Conservation (phyloP, 306 rosid genomes). For the Quercus rubra region DNA sequence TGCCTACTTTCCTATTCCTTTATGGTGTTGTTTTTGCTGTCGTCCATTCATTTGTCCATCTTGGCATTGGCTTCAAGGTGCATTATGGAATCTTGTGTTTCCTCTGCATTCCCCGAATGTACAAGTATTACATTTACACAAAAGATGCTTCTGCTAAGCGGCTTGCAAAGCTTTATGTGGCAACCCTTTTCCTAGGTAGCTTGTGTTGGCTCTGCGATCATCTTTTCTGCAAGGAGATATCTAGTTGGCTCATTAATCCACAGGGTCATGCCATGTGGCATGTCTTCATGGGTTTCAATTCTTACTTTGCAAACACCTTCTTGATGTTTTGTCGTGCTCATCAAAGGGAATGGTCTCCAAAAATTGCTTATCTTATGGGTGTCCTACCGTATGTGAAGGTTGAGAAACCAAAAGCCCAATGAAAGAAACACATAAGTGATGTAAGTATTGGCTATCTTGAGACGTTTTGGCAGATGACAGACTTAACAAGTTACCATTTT, state of each 20-base stretch:
- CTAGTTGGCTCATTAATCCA: constrained; percentile 58
- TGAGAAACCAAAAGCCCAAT: constrained; percentile 64
- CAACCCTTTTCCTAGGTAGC: constrained; percentile 56
- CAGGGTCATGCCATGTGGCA: constrained; percentile 95
- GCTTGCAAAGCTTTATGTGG: constrained; percentile 56
- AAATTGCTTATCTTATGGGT: constrained; percentile 53
- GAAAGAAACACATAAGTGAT: constrained; percentile 31
- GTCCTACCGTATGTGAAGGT: constrained; percentile 74
- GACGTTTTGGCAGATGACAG: constrained; percentile 26
- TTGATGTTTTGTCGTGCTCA: constrained; percentile 92
- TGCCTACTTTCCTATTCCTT: constrained; percentile 81
- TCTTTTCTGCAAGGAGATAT: constrained; percentile 61
- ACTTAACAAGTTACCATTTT: constrained; percentile 13
- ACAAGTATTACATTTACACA: constrained; percentile 78
- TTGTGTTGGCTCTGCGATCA: constrained; percentile 63
- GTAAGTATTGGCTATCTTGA: constrained; percentile 23
- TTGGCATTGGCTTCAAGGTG: constrained; percentile 67
- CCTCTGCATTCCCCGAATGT: constrained; percentile 85
- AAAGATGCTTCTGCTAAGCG: constrained; percentile 52
- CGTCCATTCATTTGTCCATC: constrained; percentile 52
- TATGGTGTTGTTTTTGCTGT: constrained; percentile 62
- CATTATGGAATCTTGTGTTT: constrained; percentile 64
- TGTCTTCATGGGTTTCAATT: constrained; percentile 67
- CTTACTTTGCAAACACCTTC: constrained; percentile 79
- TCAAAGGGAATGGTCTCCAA: constrained; percentile 72